A percentile compares a stretch with the other conserved stretches of the same genome.
Conservation (phyloP, 2,329 filamentous ascomycete species). For the Emergomyces pasteurianus region DNA sequence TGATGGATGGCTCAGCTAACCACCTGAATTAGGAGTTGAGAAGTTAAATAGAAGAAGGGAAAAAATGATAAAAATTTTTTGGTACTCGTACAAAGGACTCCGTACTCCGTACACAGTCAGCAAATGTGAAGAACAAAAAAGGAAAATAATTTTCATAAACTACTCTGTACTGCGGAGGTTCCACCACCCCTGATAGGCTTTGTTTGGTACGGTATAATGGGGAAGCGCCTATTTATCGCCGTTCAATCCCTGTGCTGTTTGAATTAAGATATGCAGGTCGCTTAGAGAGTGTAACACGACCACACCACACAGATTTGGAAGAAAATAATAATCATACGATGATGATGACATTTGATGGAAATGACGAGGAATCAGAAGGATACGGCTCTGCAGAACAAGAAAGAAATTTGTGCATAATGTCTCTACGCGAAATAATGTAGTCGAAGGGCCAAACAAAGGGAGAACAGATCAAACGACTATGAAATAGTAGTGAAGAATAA, state of each 20-base stretch:
- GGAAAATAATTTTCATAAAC: background rate
- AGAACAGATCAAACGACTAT: no score
- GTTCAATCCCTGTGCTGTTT: background rate
- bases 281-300: background rate
- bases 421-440: no score
- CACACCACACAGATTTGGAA: background rate
- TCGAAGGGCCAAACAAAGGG: no score
- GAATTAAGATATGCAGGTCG: background rate
- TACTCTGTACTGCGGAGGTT: no score
- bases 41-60: background rate
- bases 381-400: no score
- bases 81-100: no score
- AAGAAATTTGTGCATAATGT: no score
- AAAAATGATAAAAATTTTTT: no score
- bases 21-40: background rate
- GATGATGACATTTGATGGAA: no score
- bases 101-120: background rate
- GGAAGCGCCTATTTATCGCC: background rate
- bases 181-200: background rate
- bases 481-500: background rate
- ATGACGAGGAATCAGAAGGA: no score
- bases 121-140: background rate
- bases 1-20: background rate
- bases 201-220: background rate
- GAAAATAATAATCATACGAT: background rate